Percentiles rank a stretch among this genome's conserved stretches.
Evolutionary conservation across 176 grass and related monocot species (phyloP).

Genomic region (Oryza glaberrima): DNA sequence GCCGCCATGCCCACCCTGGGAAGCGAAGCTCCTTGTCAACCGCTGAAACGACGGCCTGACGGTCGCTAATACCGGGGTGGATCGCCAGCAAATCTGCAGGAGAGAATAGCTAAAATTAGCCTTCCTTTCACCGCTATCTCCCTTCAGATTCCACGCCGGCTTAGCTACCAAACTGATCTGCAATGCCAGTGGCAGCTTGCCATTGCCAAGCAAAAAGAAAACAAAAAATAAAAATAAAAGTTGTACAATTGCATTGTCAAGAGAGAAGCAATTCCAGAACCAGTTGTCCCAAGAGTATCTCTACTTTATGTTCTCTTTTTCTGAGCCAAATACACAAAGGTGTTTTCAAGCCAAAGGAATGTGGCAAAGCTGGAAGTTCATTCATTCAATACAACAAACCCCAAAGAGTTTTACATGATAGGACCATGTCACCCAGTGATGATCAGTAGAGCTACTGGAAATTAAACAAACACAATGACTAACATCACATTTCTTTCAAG

Average conservation of each 20-base stretch:
- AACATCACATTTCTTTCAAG: neutral
- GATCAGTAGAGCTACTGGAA: conserved; percentile 25
- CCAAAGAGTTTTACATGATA: too few species aligned
- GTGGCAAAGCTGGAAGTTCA: neutral
- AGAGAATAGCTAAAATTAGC: conserved; percentile 12
- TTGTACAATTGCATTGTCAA: neutral
- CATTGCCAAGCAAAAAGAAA: too few species aligned
- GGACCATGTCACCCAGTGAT: neutral
- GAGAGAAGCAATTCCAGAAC: neutral
- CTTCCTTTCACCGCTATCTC: neutral
- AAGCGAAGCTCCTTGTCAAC: conserved; percentile 18
- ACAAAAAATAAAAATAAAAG: too few species aligned
- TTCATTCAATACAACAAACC: conserved; percentile 15
- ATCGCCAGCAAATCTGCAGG: neutral
- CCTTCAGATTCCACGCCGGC: neutral
- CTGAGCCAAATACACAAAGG: neutral
- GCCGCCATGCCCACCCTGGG: conserved; percentile 31
- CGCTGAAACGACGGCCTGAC: neutral
- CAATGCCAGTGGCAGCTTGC: too few species aligned
- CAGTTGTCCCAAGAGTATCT: neutral
- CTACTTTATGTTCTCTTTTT: neutral
- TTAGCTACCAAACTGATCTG: neutral
- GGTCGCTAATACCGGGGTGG: conserved; percentile 24
- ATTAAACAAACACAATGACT: neutral
- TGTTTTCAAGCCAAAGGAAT: neutral